These are phyloP conservation scores for Aureobasidium leucospermi DNA, from an alignment of 2,329 filamentous ascomycete species.

Conservation along the genomic window DNA sequence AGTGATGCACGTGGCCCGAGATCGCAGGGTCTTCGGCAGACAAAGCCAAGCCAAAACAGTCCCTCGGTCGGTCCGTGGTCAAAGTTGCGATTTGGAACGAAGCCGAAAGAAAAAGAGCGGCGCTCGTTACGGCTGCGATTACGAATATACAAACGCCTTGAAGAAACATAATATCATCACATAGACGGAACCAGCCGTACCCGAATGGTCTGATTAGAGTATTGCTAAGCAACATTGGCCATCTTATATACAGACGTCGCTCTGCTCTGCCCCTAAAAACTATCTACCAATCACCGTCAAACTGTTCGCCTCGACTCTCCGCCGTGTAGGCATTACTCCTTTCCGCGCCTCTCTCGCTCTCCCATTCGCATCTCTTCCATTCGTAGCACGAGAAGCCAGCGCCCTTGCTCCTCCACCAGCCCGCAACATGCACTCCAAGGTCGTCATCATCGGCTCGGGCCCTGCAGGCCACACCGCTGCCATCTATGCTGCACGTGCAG, in stretches of 20 bases:
- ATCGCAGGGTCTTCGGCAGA: background rate
- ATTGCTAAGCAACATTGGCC: constrained; percentile 11
- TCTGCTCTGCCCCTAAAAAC: background rate
- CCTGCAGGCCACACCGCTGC: constrained; percentile 96
- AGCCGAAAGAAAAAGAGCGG: constrained; percentile 7
- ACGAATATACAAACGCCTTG: background rate
- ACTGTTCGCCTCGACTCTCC: constrained; percentile 82
- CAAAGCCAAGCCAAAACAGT: background rate
- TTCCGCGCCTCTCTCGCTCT: constrained; percentile 67
- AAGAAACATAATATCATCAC: background rate
- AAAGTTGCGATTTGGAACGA: background rate
- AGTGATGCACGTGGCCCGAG: background rate
- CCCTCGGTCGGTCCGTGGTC: background rate
- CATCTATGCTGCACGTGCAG: constrained; percentile 89
- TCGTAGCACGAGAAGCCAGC: constrained; percentile 18
- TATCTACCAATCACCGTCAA: constrained; percentile 52
- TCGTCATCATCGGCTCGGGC: constrained; percentile 75
- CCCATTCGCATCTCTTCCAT: constrained; percentile 33
- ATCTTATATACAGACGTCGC: background rate
- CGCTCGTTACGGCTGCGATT: background rate
- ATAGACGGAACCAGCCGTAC: constrained; percentile 7
- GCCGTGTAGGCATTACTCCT: constrained; percentile 53
- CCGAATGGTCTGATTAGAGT: constrained; percentile 9
- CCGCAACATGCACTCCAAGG: constrained; percentile 81
- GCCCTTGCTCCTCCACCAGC: constrained; percentile 28